Conservation (phyloP, 1,139 yeast genomes). For the Protomyces macrosporus region DNA sequence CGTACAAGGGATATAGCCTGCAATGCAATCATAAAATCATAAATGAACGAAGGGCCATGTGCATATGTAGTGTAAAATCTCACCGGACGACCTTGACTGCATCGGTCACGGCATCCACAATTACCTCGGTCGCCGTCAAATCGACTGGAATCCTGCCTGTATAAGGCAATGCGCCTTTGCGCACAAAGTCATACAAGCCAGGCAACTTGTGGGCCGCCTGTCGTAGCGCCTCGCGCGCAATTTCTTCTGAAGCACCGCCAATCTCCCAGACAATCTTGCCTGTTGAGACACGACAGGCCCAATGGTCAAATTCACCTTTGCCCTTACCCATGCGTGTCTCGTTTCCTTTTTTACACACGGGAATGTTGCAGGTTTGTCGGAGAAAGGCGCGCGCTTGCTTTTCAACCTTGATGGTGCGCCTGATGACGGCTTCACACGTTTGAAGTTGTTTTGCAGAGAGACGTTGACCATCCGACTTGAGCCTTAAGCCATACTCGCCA, state of each 20-base stretch:
- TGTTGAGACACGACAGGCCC: constrained; percentile 95
- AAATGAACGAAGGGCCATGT: background rate
- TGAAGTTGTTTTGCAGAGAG: constrained; percentile 83
- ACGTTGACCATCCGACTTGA: constrained; percentile 79
- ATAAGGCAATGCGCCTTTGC: constrained; percentile 60
- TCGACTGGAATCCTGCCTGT: constrained; percentile 46
- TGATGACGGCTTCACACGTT: constrained; percentile 83
- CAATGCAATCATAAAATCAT: background rate
- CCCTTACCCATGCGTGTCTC: constrained; percentile 99
- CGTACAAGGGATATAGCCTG: background rate
- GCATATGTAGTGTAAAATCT: background rate
- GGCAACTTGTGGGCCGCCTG: constrained; percentile 91
- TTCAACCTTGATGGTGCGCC: constrained; percentile 57
- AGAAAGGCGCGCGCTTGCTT: constrained; percentile 63
- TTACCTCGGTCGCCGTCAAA: constrained; percentile 15
- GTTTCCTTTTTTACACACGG: constrained; percentile 94
- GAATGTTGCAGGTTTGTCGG: constrained; percentile 75
- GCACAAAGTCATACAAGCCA: constrained; percentile 82
- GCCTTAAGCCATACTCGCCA: constrained; percentile 81
- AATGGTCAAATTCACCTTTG: constrained; percentile 94
- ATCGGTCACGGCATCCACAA: constrained; percentile 5
- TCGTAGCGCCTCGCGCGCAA: constrained; percentile 86
- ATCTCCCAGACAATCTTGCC: constrained; percentile 90
- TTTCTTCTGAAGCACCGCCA: constrained; percentile 75
- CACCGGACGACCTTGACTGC: constrained; percentile 8